phyloP scores from a whole-genome alignment of 1,284 basidiomycete species.

The Schizophyllum amplum region DNA sequence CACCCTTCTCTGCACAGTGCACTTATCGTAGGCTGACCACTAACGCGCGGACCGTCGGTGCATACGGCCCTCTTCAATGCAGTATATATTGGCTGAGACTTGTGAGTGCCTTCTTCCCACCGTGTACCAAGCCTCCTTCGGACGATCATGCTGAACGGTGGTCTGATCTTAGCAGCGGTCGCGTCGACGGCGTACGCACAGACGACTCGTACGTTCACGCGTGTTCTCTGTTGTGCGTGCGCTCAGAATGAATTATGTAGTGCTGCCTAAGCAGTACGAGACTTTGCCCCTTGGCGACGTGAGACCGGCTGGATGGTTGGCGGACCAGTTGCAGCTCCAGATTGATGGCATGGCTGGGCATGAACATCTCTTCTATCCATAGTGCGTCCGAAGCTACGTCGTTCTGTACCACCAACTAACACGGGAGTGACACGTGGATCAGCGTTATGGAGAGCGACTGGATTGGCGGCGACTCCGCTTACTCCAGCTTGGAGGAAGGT shows the following conservation, averaged over 20 bases:
- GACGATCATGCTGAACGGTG: background rate
- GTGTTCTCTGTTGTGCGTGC: background rate
- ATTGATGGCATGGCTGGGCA: constrained; percentile 47
- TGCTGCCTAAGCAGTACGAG: no score
- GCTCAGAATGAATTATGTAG: background rate
- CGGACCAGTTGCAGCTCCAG: constrained; percentile 29
- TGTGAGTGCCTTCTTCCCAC: background rate
- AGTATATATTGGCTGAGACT: background rate
- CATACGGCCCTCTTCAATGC: background rate
- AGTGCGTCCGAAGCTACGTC: no score
- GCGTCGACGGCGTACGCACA: background rate
- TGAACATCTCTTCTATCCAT: constrained; percentile 48
- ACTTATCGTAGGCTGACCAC: background rate
- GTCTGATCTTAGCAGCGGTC: background rate
- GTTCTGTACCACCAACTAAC: no score
- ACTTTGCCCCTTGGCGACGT: no score
- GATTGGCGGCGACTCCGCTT: constrained; percentile 41
- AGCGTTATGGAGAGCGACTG: constrained; percentile 34
- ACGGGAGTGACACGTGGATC: no score
- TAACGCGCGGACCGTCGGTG: background rate
- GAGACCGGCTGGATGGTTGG: no score
- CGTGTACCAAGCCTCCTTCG: background rate
- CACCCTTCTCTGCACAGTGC: no score
- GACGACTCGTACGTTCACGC: background rate
- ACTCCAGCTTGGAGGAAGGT: constrained; percentile 52